Evolutionary conservation across 768 basidiomycete species (phyloP), one percentile per base, ranked within the genome.

Genomic region (Hericium alpestre): DNA sequence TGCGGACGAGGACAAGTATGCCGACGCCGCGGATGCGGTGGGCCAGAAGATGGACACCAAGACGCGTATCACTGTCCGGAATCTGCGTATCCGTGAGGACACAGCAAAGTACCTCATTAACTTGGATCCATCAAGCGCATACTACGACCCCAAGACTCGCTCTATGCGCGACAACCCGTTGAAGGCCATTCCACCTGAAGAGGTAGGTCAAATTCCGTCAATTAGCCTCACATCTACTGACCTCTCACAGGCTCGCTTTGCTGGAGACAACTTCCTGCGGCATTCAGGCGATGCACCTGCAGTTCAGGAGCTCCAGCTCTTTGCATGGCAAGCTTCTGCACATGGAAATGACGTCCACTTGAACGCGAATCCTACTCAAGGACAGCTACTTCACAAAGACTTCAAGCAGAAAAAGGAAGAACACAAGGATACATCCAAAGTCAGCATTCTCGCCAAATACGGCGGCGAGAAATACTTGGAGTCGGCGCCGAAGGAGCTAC

Each of bases 31-130:
- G 11, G 95, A 99, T 65, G 93, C 93, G 41, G 94, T 97, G 4
- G 96, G 96, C 15, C 96, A 99, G 70, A 96, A 97, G 70, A 75
- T 98, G 64, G 96, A 99, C 70, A 90, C 94, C 15, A 98, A 99
- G 74, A 96, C 93, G 20, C 87, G 96, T 55, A 94, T 99, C 57
- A 98, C 96, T 16, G 96, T 99, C 59, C 84, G 96, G 59, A 98
- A 99, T 72, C 76, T 99, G 65, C 90, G 96, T 74, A 98, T 99
- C 63, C 87, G 96, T 67, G 96, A 99, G 73, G 96, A 99, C 69
- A 98, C 95, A 1, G 96, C 96, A 10, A 99, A 99, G 69, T 99
- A 99, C 69, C 80, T 99, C 66, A 89, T 95, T 70, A 99, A 98
- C 69, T 70, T 99, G 69, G 93, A 98, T 70, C 87, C 88, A 1